Percentiles rank a stretch among this genome's conserved stretches.
These are phyloP conservation scores for Flaveria floridana DNA, from an alignment of 140 eudicot genomes.

Conservation along the genomic window DNA sequence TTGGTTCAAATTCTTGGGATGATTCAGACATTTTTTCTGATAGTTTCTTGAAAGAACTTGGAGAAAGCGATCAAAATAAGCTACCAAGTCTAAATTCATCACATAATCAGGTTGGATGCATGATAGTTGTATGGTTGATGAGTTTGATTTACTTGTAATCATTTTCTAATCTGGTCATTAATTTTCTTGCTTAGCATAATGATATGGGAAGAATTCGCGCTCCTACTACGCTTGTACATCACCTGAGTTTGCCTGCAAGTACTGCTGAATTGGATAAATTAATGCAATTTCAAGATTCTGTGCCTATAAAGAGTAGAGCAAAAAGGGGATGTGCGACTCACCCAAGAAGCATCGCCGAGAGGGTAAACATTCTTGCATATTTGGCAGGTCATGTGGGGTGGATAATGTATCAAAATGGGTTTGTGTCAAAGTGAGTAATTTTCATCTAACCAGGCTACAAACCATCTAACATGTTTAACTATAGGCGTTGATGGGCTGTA, in stretches of 20 bases:
- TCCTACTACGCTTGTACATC: conserved; percentile 60
- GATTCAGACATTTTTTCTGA: conserved; percentile 66
- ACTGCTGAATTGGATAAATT: conserved; percentile 55
- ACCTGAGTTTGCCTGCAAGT: conserved; percentile 67
- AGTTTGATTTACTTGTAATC: not conserved
- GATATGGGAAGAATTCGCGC: conserved; percentile 47
- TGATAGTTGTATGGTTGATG: conserved; percentile 8
- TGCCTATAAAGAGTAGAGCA: conserved; percentile 52
- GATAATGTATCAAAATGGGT: not conserved
- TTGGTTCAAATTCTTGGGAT: conserved; percentile 56
- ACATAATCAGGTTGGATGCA: conserved; percentile 51
- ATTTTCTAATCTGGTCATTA: not conserved
- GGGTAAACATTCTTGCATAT: conserved; percentile 41
- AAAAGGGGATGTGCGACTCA: conserved; percentile 83
- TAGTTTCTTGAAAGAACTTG: conserved; percentile 53
- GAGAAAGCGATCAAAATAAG: conserved; percentile 41
- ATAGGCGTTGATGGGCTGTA: not conserved
- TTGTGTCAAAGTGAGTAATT: not conserved
- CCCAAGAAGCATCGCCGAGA: conserved; percentile 76
- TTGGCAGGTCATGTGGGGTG: not conserved
- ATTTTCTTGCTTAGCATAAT: conserved; percentile 34
- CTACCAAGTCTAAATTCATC: conserved; percentile 40
- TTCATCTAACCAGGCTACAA: not conserved
- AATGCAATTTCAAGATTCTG: conserved; percentile 54
- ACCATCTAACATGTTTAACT: not conserved